A percentile compares a stretch with the other conserved stretches of the same genome.
phyloP scores from a whole-genome alignment of 495 filamentous ascomycete genomes.

The Podospora fimiseda region DNA sequence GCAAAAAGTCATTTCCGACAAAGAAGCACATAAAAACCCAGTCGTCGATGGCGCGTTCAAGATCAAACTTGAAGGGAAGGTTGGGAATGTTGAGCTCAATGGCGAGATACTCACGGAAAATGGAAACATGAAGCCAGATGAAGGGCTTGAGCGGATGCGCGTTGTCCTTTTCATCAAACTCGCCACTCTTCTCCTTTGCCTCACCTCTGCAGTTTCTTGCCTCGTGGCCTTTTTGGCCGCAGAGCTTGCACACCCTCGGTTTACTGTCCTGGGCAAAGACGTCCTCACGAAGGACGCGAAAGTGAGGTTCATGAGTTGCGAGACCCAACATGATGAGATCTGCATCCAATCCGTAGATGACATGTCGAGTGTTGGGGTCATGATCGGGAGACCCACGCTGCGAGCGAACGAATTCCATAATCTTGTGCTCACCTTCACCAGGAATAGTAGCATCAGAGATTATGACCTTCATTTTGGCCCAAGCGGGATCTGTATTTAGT shows the following conservation, averaged over 20 bases:
- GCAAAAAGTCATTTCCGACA: conserved; percentile 97
- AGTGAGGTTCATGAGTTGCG: conserved; percentile 94
- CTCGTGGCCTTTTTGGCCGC: conserved; percentile 85
- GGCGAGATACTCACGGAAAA: conserved; percentile 88
- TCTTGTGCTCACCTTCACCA: conserved; percentile 98
- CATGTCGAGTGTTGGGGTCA: conserved; percentile 93
- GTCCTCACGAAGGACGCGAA: conserved; percentile 93
- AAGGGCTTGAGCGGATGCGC: conserved; percentile 71
- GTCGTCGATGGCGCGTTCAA: conserved; percentile 95
- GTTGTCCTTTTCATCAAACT: conserved; percentile 78
- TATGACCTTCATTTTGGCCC: conserved; percentile 94
- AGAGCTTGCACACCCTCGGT: conserved; percentile 71
- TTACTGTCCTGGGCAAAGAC: conserved; percentile 88
- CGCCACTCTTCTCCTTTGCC: conserved; percentile 75
- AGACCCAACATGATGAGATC: conserved; percentile 99
- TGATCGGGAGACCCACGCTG: conserved; percentile 86
- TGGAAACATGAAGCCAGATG: conserved; percentile 93
- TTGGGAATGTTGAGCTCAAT: conserved; percentile 77
- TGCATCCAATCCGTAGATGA: conserved; percentile 92
- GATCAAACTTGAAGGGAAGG: conserved; percentile 70
- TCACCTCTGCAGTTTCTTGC: conserved; percentile 76
- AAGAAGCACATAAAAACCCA: conserved; percentile 99
- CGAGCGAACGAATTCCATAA: conserved; percentile 96
- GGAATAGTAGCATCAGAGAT: conserved; percentile 97
- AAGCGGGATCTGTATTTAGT: conserved; percentile 92